Conservation (phyloP, 805 yeast genomes). For the Ogataea chonburiensis region DNA sequence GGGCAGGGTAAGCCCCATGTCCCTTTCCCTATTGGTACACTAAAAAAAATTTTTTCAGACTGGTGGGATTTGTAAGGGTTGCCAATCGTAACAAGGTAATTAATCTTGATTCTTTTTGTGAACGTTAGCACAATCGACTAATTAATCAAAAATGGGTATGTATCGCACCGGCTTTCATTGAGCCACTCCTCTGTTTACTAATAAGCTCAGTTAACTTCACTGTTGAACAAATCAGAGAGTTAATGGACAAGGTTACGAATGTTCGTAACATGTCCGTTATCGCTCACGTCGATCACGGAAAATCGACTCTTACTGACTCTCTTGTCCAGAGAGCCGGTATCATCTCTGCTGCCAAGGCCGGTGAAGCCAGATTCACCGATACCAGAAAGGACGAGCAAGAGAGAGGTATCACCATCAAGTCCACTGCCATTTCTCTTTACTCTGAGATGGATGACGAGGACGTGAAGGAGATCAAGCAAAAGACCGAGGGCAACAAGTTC, state of each 20-base stretch:
- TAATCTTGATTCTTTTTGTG: slow-evolving; percentile 14
- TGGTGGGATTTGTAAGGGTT: slow-evolving; percentile 14
- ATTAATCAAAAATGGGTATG: slow-evolving; percentile 14
- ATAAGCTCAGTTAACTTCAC: slow-evolving; percentile 50
- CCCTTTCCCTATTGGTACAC: slow-evolving; percentile 13
- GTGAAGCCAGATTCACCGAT: slow-evolving; percentile 99
- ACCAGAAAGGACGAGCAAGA: slow-evolving; percentile 99
- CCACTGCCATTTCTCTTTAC: slow-evolving; percentile 96
- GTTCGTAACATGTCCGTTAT: slow-evolving; percentile 99
- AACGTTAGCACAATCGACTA: slow-evolving; percentile 15
- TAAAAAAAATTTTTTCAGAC: slow-evolving; percentile 13
- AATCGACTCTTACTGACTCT: slow-evolving; percentile 98
- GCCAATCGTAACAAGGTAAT: slow-evolving; percentile 13
- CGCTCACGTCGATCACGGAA: slow-evolving; percentile 99
- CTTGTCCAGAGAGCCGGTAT: slow-evolving; percentile 99
- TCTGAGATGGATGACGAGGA: slow-evolving; percentile 86
- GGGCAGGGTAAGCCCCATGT: slow-evolving; percentile 12
- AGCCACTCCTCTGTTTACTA: not conserved
- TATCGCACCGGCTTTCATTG: slow-evolving; percentile 2
- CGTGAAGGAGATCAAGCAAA: slow-evolving; percentile 86
- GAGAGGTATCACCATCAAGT: slow-evolving; percentile 99
- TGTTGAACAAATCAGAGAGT: slow-evolving; percentile 92
- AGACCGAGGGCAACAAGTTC: slow-evolving; percentile 90
- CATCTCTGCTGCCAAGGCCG: slow-evolving; percentile 99
- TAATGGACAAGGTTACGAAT: slow-evolving; percentile 99